A percentile compares a stretch with the other conserved stretches of the same genome.
These are phyloP conservation scores for Scedosporium aurantiacum DNA, from an alignment of 2,329 filamentous ascomycete genomes.

Conservation along the genomic window DNA sequence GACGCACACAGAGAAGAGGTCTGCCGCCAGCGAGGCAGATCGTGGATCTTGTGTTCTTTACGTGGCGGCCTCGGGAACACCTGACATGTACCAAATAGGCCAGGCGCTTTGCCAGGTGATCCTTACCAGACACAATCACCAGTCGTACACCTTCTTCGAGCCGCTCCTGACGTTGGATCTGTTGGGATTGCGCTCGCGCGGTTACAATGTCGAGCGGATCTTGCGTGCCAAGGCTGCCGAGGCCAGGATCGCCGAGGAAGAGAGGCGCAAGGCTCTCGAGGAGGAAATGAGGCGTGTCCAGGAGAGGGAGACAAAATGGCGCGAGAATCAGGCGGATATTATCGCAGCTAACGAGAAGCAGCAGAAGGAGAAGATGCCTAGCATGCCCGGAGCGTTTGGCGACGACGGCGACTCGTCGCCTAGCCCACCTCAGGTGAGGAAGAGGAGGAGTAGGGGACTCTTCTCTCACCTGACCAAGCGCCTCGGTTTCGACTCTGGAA, in stretches of 20 bases:
- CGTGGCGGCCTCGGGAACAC: slow-evolving; percentile 55
- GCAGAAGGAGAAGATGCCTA: slow-evolving; percentile 24
- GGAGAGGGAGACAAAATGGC: slow-evolving; percentile 22
- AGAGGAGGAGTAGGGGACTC: slow-evolving; percentile 40
- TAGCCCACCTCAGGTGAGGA: slow-evolving; percentile 16
- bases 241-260: slow-evolving; percentile 74
- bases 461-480: slow-evolving; percentile 59
- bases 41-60: slow-evolving; percentile 56
- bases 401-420: slow-evolving; percentile 42
- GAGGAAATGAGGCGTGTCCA: slow-evolving; percentile 60
- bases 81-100: slow-evolving; percentile 86
- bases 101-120: slow-evolving; percentile 75
- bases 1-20: slow-evolving; percentile 63
- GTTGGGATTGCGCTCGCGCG: slow-evolving; percentile 68
- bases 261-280: slow-evolving; percentile 62
- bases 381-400: slow-evolving; percentile 68
- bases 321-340: neutral
- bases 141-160: slow-evolving; percentile 83
- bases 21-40: slow-evolving; percentile 52
- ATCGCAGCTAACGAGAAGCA: slow-evolving; percentile 2
- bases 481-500: slow-evolving; percentile 51
- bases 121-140: slow-evolving; percentile 71
- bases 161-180: slow-evolving; percentile 81
- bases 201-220: slow-evolving; percentile 95
- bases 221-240: slow-evolving; percentile 79